A percentile compares a stretch with the other conserved stretches of the same genome.
These are phyloP conservation scores for Albifimbria verrucaria DNA, from an alignment of 2,329 filamentous ascomycete genomes.

Conservation along the genomic window DNA sequence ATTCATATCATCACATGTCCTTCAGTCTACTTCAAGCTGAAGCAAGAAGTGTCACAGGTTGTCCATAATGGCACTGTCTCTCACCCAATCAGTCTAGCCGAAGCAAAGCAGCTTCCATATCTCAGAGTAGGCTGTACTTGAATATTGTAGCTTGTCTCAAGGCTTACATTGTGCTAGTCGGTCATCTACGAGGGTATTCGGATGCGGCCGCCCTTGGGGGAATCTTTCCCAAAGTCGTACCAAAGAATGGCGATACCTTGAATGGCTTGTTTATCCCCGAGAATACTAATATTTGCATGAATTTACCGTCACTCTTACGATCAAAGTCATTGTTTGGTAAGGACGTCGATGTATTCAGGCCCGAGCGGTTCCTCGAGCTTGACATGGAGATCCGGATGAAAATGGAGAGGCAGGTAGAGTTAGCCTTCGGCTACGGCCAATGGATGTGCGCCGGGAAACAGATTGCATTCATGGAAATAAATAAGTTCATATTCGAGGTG, in stretches of 20 bases:
- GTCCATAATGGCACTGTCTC: slow-evolving; percentile 24
- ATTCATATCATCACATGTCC: slow-evolving; percentile 46
- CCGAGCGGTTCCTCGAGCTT: not conserved
- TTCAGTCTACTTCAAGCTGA: slow-evolving; percentile 26
- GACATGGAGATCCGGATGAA: not conserved
- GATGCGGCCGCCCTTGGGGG: slow-evolving; percentile 24
- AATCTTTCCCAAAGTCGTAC: slow-evolving; percentile 20
- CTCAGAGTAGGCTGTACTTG: slow-evolving; percentile 13
- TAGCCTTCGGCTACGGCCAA: not conserved
- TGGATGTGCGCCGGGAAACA: slow-evolving; percentile 17
- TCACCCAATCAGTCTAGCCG: slow-evolving; percentile 26
- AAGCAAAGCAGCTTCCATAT: slow-evolving; percentile 36
- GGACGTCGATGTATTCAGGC: not conserved
- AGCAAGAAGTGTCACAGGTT: not conserved
- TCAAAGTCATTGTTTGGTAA: not conserved
- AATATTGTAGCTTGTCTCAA: not conserved
- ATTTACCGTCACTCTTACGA: not conserved
- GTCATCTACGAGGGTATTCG: slow-evolving; percentile 41
- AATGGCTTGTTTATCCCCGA: slow-evolving; percentile 1
- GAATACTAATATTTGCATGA: not conserved
- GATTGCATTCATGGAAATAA: slow-evolving; percentile 39
- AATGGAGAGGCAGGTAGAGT: not conserved
- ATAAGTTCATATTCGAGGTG: slow-evolving; percentile 40
- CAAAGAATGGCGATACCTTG: slow-evolving; percentile 16
- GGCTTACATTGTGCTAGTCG: slow-evolving; percentile 22